These are phyloP conservation scores for Whalleya microplaca DNA, from an alignment of 2,329 filamentous ascomycete species.

Conservation along the genomic window DNA sequence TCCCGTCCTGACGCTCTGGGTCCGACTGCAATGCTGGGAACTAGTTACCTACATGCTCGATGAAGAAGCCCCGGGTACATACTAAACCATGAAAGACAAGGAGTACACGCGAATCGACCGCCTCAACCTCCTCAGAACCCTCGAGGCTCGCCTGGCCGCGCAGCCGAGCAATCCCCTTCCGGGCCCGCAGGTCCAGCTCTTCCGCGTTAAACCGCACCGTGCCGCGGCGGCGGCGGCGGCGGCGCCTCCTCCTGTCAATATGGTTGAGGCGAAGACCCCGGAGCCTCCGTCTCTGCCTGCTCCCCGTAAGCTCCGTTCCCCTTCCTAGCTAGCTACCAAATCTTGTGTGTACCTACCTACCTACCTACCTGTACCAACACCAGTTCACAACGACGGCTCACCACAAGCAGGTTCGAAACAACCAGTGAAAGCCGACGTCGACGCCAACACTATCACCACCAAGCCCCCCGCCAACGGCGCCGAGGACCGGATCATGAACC, in stretches of 20 bases:
- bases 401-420: too few relatives aligned
- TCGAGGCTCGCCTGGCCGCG: conserved; percentile 11
- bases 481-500: neutral
- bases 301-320: neutral
- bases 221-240: too few relatives aligned
- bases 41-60: neutral
- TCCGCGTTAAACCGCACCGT: conserved; percentile 4
- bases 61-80: neutral
- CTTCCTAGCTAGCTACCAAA: too few relatives aligned
- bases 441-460: neutral
- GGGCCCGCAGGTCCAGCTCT: conserved; percentile 16
- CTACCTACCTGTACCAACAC: too few relatives aligned
- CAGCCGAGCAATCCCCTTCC: neutral
- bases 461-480: neutral
- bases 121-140: conserved; percentile 2
- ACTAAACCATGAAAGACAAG: conserved; percentile 14
- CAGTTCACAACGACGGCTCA: too few relatives aligned
- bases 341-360: too few relatives aligned
- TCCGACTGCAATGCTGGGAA: too few relatives aligned
- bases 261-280: neutral
- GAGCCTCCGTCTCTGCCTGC: neutral
- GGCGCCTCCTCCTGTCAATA: neutral
- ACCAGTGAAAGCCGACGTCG: too few relatives aligned
- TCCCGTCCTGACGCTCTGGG: too few relatives aligned
- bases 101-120: conserved; percentile 14